A percentile compares a stretch with the other conserved stretches of the same genome.
These are phyloP conservation scores for Triangularia setosa DNA, from an alignment of 2,329 filamentous ascomycete species.

Conservation along the genomic window DNA sequence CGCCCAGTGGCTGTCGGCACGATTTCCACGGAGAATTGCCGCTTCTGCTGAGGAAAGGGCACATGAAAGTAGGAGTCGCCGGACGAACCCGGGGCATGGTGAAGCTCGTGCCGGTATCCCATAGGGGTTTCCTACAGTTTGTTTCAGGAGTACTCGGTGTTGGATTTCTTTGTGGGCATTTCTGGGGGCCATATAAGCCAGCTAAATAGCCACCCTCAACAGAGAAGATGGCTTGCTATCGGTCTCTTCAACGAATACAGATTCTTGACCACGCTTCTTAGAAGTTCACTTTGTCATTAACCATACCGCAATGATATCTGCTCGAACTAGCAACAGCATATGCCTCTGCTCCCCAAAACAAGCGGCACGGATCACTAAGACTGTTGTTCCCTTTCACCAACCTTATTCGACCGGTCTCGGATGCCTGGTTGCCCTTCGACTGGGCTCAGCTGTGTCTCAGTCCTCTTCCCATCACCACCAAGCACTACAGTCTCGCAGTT, in stretches of 20 bases:
- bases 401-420: slow-evolving; percentile 19
- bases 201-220: background rate
- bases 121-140: background rate
- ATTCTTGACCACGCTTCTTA: background rate
- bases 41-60: background rate
- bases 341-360: slow-evolving; percentile 30
- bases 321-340: slow-evolving; percentile 26
- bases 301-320: slow-evolving; percentile 27
- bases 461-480: slow-evolving; percentile 15
- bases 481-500: slow-evolving; percentile 33
- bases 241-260: background rate
- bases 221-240: background rate
- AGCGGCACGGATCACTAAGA: slow-evolving; percentile 26
- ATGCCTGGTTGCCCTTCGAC: slow-evolving; percentile 28
- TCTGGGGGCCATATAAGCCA: background rate
- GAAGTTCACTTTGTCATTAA: background rate
- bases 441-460: slow-evolving; percentile 25
- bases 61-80: background rate
- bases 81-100: slow-evolving; percentile 2
- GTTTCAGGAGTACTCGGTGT: background rate
- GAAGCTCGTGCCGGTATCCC: background rate
- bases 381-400: slow-evolving; percentile 19
- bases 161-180: background rate
- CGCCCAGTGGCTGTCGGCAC: background rate
- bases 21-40: background rate